Percentiles rank a stretch among this genome's conserved stretches.
Conservation (phyloP, 2,329 filamentous ascomycete genomes). For the Beauveria caledonica region DNA sequence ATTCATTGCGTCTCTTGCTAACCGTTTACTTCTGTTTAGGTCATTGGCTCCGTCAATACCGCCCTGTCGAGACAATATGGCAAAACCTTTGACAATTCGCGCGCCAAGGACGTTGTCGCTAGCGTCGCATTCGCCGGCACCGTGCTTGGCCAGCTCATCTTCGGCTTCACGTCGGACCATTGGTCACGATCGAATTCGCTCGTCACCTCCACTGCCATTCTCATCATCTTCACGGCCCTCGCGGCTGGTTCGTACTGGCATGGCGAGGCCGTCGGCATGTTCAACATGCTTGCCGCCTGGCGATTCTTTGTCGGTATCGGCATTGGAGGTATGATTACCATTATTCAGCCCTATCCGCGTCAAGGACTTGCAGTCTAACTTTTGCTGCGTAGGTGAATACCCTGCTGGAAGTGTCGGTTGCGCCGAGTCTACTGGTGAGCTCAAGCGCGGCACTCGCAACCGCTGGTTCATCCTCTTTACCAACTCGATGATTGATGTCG, state of each 20-base stretch:
- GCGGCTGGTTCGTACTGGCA: constrained; percentile 68
- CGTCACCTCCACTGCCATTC: constrained; percentile 70
- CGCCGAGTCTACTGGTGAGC: constrained; percentile 75
- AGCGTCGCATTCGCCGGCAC: constrained; percentile 83
- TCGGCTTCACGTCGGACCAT: constrained; percentile 74
- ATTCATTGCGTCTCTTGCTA: not conserved
- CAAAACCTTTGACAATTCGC: constrained; percentile 57
- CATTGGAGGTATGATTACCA: constrained; percentile 52
- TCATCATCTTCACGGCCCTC: constrained; percentile 78
- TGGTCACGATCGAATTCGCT: constrained; percentile 80
- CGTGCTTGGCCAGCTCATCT: constrained; percentile 71
- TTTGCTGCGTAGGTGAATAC: constrained; percentile 50
- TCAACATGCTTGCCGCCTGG: constrained; percentile 70
- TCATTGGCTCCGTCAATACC: constrained; percentile 82
- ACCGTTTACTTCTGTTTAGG: constrained; percentile 35
- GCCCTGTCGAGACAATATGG: constrained; percentile 63
- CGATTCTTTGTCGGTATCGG: constrained; percentile 74
- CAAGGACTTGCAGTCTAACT: not conserved
- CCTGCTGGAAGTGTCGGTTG: constrained; percentile 76
- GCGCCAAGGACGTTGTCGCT: constrained; percentile 64
- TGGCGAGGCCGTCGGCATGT: constrained; percentile 60
- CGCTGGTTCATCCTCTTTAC: constrained; percentile 88
- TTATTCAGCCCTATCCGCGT: not conserved
- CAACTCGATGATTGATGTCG: constrained; percentile 77
- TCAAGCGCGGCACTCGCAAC: constrained; percentile 75